Base-by-base conservation (phyloP, 495 filamentous ascomycete genomes). In the Bacidia rubella region DNA sequence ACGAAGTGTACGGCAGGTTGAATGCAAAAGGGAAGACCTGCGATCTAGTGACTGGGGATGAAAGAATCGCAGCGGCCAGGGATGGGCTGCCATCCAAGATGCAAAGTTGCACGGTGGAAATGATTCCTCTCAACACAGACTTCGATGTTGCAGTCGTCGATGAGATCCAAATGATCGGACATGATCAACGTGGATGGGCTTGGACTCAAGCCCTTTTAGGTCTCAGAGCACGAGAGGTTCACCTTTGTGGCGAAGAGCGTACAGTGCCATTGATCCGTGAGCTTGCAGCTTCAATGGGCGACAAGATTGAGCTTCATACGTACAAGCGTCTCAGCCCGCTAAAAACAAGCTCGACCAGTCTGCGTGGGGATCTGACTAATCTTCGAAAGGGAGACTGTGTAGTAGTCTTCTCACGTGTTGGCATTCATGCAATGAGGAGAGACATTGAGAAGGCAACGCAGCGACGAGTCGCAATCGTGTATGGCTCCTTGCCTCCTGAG, bases 81-180 rank as follows among this genome's bases (percentile, higher is more conserved):
- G 64, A 73, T 15, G 71, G 71, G 20, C 59, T 69, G 19, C 61
- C 71, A 11, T 62, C 69, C 11, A 67, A 66, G 40, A 80, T 94
- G 63, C 69, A 68, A 49, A 90, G 86, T 65, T 95, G 93, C 60
- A 99, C 93, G 0, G 90, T 99, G 11, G 93, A 99, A 64, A 99
- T 99, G 93, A 77, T 88, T 39, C 84, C 83, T 32, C 56, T 94
- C 10, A 83, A 82, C 52, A 61, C 60, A 12, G 56, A 60, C 2
- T 79, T 89, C 25, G 90, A 97, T 44, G 92, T 97, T 49, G 89
- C 87, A 9, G 90, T 99, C 57, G 87, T 99, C 51, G 90, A 98
- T 61, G 90, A 98, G 69, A 97, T 97, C 52, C 93, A 99, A 63
- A 96, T 96, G 92, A 89, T 97, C 52, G 83, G 81, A 19, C 79